Evolutionary conservation across 2,329 filamentous ascomycete genomes (phyloP).

Genomic region (Tolypocladium tundrense): DNA sequence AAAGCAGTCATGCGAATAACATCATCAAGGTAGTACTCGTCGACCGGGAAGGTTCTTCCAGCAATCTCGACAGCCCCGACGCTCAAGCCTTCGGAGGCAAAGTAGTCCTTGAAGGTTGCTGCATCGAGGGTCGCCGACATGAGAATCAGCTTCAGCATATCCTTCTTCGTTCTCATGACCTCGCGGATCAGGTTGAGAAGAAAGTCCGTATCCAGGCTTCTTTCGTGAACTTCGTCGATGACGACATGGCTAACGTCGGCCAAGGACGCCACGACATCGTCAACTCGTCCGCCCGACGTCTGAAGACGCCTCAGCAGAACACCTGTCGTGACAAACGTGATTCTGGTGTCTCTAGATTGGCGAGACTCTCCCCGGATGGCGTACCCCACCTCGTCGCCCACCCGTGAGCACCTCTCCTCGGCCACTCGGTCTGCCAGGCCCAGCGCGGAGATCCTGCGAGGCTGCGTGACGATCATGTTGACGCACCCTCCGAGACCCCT

Average conservation of each 20-base stretch:
- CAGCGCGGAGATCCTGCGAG: slow-evolving; percentile 85
- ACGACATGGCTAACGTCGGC: slow-evolving; percentile 90
- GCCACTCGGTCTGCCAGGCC: slow-evolving; percentile 90
- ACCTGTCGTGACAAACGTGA: slow-evolving; percentile 94
- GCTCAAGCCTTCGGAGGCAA: slow-evolving; percentile 52
- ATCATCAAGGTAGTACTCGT: slow-evolving; percentile 85
- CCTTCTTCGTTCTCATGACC: slow-evolving; percentile 61
- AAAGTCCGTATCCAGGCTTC: slow-evolving; percentile 91
- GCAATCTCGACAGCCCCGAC: slow-evolving; percentile 81
- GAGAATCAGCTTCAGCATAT: slow-evolving; percentile 78
- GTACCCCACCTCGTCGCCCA: slow-evolving; percentile 87
- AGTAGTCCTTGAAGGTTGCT: slow-evolving; percentile 74
- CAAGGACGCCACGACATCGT: slow-evolving; percentile 71
- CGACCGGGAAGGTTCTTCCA: slow-evolving; percentile 80
- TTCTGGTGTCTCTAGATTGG: slow-evolving; percentile 63
- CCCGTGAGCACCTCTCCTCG: slow-evolving; percentile 71
- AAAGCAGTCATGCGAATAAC: slow-evolving; percentile 74
- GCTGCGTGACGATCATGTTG: slow-evolving; percentile 94
- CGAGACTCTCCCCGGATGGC: slow-evolving; percentile 85
- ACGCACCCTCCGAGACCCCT: slow-evolving; percentile 63
- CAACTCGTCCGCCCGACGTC: slow-evolving; percentile 68
- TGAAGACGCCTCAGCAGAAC: slow-evolving; percentile 86
- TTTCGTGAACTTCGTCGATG: slow-evolving; percentile 93
- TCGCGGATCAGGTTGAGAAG: slow-evolving; percentile 78
- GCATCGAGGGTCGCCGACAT: slow-evolving; percentile 97